Base-by-base conservation (phyloP, 1,139 yeast species). In the Zygosaccharomyces pseudobailii region DNA sequence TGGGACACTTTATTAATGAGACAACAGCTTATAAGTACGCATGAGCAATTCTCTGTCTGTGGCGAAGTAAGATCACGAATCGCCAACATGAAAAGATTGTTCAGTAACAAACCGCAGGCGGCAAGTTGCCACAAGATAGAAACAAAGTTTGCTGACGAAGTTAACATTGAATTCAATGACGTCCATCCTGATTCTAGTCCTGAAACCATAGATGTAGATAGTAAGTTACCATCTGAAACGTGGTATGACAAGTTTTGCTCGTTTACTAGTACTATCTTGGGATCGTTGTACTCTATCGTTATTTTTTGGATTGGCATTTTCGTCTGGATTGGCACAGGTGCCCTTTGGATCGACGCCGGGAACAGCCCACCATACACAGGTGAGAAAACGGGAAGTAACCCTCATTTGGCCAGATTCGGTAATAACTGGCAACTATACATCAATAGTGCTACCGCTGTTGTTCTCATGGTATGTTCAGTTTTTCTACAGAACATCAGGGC, bases 1-100 rank as follows among this genome's bases (percentile, higher is more conserved):
- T 70, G 71, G 68, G 73, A 70, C 47, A 68, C 74, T 0, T 52
- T 70, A 17, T 53, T 71, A 42, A 71, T 68, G 70, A 65, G 74
- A 52, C 73, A 70, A 50, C 74, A 70, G 48, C 50, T 68, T 27
- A 54, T 49, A 28, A 53, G 60, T 27, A 52, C 61, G 2, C 63
- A 60, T 43, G 65, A 59, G 24, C 63, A 61, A 36, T 43, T 55
- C 8, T 36, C 55, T 8, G 45, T 60, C 25, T 55, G 59, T 41
- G 55, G 69, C 8, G 58, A 59, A 30, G 42, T 70, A 23, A 58
- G 69, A 42, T 69, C 73, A 9, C 53, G 72, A 38, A 47, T 61
- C 20, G 36, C 51, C 0, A 57, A 64, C 6, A 59, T 59, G 44
- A 59, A 55, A 45, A 49, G 54, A 30, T 47, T 67, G n/a, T 45